phyloP scores from a whole-genome alignment of 768 basidiomycete genomes.

The Saitozyma podzolica region DNA sequence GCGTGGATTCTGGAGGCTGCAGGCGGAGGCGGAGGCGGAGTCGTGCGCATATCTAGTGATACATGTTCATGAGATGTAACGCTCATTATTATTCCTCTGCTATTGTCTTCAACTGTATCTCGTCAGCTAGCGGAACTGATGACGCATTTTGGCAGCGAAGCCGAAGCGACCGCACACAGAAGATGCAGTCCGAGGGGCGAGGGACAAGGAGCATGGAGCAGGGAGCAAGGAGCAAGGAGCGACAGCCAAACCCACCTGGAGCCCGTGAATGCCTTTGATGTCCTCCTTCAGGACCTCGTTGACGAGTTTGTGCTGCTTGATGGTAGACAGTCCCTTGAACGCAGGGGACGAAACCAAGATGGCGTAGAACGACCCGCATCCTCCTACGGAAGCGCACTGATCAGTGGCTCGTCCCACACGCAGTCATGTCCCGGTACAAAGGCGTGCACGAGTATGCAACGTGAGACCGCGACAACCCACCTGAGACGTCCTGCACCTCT shows the following conservation, averaged over 20 bases:
- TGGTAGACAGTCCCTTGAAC: conserved; percentile 79
- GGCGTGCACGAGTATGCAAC: not conserved
- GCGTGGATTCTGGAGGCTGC: no score
- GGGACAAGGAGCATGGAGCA: no score
- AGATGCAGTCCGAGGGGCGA: no score
- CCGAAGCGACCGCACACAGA: no score
- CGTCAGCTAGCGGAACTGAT: no score
- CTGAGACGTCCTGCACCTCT: conserved; percentile 91
- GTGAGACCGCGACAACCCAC: conserved; percentile 55
- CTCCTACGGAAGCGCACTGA: conserved; percentile 62
- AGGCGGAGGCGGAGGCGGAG: no score
- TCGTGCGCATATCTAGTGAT: no score
- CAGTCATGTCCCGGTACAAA: not conserved
- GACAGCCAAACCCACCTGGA: conserved; percentile 66
- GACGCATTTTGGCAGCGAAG: no score
- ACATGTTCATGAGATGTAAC: no score
- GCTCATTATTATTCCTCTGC: conserved; percentile 22
- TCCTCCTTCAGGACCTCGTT: conserved; percentile 82
- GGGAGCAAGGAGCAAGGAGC: not conserved
- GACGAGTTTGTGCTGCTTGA: conserved; percentile 93
- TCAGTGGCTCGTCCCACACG: not conserved
- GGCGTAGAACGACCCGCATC: conserved; percentile 96
- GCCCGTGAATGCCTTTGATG: conserved; percentile 85
- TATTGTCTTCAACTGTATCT: conserved; percentile 37
- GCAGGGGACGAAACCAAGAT: conserved; percentile 80